Evolutionary conservation across 2,329 filamentous ascomycete genomes (phyloP).

Genomic region (Botrytis hyacinthi): DNA sequence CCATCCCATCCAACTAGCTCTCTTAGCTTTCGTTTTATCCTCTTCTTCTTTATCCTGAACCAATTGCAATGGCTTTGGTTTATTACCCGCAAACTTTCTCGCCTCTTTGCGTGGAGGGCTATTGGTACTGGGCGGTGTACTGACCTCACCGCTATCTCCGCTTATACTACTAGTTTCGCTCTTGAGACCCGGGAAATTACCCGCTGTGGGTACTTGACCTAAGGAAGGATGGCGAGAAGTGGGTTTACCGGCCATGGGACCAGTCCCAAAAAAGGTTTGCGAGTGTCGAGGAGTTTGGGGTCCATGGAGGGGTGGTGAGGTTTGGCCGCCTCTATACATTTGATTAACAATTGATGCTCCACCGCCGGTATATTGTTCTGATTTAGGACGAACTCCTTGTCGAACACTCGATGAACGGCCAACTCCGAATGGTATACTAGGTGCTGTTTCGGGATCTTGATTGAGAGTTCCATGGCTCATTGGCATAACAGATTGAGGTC

Average conservation of each 20-base stretch:
- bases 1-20: conserved; percentile 66
- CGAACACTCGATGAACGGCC: conserved; percentile 55
- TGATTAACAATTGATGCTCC: conserved; percentile 77
- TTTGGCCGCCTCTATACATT: conserved; percentile 76
- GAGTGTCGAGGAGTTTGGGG: conserved; percentile 55
- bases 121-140: conserved; percentile 47
- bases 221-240: conserved; percentile 52
- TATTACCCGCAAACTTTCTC: conserved; percentile 64
- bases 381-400: conserved; percentile 54
- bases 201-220: conserved; percentile 49
- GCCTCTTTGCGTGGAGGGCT: conserved; percentile 59
- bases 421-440: conserved; percentile 68
- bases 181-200: conserved; percentile 65
- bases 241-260: conserved; percentile 50
- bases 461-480: conserved; percentile 43
- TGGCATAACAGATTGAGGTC: conserved; percentile 59
- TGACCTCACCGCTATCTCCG: conserved; percentile 60
- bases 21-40: conserved; percentile 52
- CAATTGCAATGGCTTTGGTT: conserved; percentile 79
- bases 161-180: conserved; percentile 55
- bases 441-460: conserved; percentile 70
- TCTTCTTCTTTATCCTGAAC: conserved; percentile 67
- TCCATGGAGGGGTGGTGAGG: conserved; percentile 55
- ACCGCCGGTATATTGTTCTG: conserved; percentile 56
- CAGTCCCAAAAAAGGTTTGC: conserved; percentile 61